Base-by-base conservation (phyloP, 2,329 filamentous ascomycete genomes). In the Malbranchea zuffiana region DNA sequence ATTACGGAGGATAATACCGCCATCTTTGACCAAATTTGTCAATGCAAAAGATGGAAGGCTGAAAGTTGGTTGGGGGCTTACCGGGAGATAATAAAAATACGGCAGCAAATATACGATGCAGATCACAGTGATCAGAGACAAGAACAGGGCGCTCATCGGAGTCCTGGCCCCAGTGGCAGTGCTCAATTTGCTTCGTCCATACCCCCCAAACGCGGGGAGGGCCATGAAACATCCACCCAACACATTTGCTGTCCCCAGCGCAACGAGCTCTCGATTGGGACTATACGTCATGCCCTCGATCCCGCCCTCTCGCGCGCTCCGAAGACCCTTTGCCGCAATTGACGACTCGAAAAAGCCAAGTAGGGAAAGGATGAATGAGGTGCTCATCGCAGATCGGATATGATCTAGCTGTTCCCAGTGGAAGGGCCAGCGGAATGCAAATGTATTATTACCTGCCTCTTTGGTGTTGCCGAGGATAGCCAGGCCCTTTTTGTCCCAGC, bases 321-420 rank as follows among this genome's bases (percentile, higher is more conserved):
- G 82, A 2, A 98, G 65, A 44, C 83, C 88, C 62, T 96, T 96
- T 23, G 90, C 90, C 1, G 90, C 90, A 8, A 98, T 86, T 0
- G 86, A 94, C 2, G 85, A 94, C 60, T 98, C 90, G 51, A 98
- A 98, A 61, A 98, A 98, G n/a, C 90, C 90, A 0, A 98, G 76
- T 16, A 98, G 69, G 1, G 87, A 85, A 46, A 98, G 94, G 37
- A 96, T 69, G 52, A 98, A 94, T 0, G 85, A 82, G 0, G 90
- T 96, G 35, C 83, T 80, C 71, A 96, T 81, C 24, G 85, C 82
- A 44, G 85, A 81, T 15, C 82, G 79, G 37, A 92, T 82, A 54
- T 95, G 81, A 16, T 75, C 71, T 68, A 96, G 78, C 48, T 92
- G 75, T 4, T 74, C 69, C 2, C 74, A 63, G 45, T 78, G 75